Base-by-base conservation (phyloP, 202 grass and related monocot genomes). In the Schoenoplectus triqueter region DNA sequence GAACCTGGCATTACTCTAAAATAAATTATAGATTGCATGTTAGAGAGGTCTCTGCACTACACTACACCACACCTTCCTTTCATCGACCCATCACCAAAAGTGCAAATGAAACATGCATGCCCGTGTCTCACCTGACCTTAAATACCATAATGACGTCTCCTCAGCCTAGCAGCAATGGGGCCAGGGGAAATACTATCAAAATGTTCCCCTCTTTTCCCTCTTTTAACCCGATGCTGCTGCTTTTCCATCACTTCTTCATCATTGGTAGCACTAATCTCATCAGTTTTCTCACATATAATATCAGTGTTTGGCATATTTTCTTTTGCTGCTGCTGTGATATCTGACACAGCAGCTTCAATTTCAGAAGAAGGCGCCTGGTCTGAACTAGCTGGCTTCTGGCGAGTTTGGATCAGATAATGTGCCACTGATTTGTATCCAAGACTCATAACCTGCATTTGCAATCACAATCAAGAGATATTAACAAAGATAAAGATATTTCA, bases 401-500 rank as follows among this genome's bases (percentile, higher is more conserved):
- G 84, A 52, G 93, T 95, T 88, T 88, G 90, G 11, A 98, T 88
- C 45, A 98, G 88, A 86, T 90, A 98, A 85, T 98, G 96, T 14
- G 93, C 93, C 31, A 98, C 93, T 64, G 93, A 98, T 82, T 94
- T 91, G 84, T 94, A 95, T 68, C 96, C 96, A 66, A 94, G 85
- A 10, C 56, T 83, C 44, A 85, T 60, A 70, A 88, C 87, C 95
- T 98, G 81, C 63, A 88, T 54, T 69, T 18, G n/a, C 2, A 82
- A 67, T 74, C 19, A 46, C 2, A 66, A 67, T 74, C 19, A 46
- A 17, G 13, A 83, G 7, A 70, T 57, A 55, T 50, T 83, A 48
- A 68, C 49, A 83, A 56, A 56, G 3, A 55, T 50, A 14, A 66
- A 10, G 0, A 39, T 50, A 52, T 83, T 83, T 44, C 13, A 54